A percentile compares a stretch with the other conserved stretches of the same genome.
phyloP scores from a whole-genome alignment of 2,329 filamentous ascomycete species.

The Penicillium sp. region DNA sequence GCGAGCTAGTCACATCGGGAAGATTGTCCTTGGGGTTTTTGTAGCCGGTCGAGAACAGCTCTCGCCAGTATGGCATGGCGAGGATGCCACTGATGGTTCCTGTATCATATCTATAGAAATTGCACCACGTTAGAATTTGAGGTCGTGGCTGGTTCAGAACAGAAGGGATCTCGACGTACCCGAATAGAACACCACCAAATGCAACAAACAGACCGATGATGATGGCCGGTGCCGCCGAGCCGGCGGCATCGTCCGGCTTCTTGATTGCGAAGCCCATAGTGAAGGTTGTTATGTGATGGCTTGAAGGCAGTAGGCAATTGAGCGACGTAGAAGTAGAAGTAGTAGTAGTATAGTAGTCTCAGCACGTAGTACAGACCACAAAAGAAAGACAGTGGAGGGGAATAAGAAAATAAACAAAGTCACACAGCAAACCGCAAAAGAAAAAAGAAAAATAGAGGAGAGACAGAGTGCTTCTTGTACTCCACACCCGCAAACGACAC shows the following conservation, averaged over 20 bases:
- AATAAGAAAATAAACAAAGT: not conserved
- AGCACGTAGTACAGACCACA: not conserved
- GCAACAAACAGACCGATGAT: conserved; percentile 62
- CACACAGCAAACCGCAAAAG: not conserved
- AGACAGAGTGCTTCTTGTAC: conserved; percentile 13
- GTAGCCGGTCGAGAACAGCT: conserved; percentile 39
- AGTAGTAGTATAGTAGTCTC: not conserved
- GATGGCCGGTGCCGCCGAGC: conserved; percentile 54
- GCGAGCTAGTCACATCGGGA: conserved; percentile 58
- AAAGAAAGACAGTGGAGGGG: not conserved
- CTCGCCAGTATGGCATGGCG: conserved; percentile 52
- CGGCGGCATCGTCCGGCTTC: conserved; percentile 51
- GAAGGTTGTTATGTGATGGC: not conserved
- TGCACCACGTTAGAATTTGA: not conserved
- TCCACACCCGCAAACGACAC: conserved; percentile 9
- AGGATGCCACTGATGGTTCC: conserved; percentile 59
- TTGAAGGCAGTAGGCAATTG: not conserved
- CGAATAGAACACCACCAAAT: conserved; percentile 63
- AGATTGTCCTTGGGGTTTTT: conserved; percentile 42
- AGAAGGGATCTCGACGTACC: conserved; percentile 39
- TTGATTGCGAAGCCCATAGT: conserved; percentile 50
- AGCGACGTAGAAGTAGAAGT: not conserved
- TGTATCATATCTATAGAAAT: conserved; percentile 51
- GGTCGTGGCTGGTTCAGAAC: not conserved
- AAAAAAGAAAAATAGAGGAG: conserved; percentile 10